Evolutionary conservation across 2,329 filamentous ascomycete species (phyloP), one percentile per base, ranked within the genome.

Genomic region (Penicillium hesseltinei): DNA sequence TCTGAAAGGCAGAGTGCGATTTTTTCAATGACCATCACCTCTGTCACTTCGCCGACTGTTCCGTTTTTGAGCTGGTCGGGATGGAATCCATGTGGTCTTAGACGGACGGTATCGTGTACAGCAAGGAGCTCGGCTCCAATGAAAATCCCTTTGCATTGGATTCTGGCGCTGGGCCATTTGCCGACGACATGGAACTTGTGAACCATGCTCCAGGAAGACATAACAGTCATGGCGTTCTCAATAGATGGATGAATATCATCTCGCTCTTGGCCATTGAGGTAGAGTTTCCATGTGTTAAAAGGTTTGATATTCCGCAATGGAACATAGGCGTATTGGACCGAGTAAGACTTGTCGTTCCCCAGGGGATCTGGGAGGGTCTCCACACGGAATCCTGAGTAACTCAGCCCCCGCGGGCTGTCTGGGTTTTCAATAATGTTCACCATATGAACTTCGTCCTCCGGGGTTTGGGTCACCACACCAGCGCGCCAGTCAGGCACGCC

Each of bases 81-180:
- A 9, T 19, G 54, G 54, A 57, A 63, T 11, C 54, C 61, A 35
- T 52, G 65, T 51, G 78, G 76, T 54, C 74, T 71, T 3, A 88
- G 68, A 5, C 84, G 81, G 2, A 86, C 78, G 0, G 76, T 71
- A 58, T 88, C 85, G 1, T 82, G 82, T 5, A 81, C 67, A 5
- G 77, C 72, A 11, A 87, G 66, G 31, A 86, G 71, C 64, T 88
- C 85, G 3, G 80, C 66, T 0, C 85, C 84, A 3, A 87, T 67
- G 59, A 80, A 86, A 7, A 86, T 75, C 0, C 81, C 84, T 48
- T 77, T 75, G 56, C 77, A 81, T 51, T 77, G 79, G n/a, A 87
- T 75, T 0, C 71, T 74, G 0, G 81, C 82, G 17, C 80, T 69
- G 0, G 83, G 82, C 82, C 84, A 86, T 1, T 62, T 68, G 0